Conservation (phyloP, 495 filamentous ascomycete species). For the Copromyces sp. region DNA sequence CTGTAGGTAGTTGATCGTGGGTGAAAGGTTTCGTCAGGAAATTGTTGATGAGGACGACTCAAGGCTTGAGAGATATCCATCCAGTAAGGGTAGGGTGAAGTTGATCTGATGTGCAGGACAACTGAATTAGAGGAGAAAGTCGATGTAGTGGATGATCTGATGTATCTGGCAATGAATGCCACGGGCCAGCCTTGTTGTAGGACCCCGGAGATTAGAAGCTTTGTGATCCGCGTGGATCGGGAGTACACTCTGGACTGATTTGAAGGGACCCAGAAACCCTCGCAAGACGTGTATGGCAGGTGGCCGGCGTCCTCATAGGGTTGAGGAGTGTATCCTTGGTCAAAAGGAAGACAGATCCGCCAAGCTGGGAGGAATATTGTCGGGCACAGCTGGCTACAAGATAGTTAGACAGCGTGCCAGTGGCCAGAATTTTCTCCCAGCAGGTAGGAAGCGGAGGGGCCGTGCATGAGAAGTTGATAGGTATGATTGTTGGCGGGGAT, state of each 20-base stretch:
- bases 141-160: not conserved
- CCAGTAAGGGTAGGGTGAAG: not conserved
- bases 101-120: not conserved
- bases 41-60: not conserved
- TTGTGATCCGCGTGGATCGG: not conserved
- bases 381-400: not conserved
- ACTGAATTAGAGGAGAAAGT: not conserved
- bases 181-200: not conserved
- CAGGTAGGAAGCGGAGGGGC: not conserved
- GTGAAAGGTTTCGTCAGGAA: not conserved
- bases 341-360: not conserved
- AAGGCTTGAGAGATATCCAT: not conserved
- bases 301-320: not conserved
- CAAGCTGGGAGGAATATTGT: not conserved
- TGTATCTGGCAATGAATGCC: not conserved
- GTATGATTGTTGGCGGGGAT: not conserved
- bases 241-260: not conserved
- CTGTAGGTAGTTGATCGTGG: not conserved
- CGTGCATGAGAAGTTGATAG: not conserved
- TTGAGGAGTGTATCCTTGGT: not conserved
- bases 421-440: not conserved
- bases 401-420: not conserved
- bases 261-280: not conserved
- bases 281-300: not conserved
- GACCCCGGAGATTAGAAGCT: not conserved